phyloP scores from a whole-genome alignment of 768 basidiomycete species.

The Pleurotus tuber-regium region DNA sequence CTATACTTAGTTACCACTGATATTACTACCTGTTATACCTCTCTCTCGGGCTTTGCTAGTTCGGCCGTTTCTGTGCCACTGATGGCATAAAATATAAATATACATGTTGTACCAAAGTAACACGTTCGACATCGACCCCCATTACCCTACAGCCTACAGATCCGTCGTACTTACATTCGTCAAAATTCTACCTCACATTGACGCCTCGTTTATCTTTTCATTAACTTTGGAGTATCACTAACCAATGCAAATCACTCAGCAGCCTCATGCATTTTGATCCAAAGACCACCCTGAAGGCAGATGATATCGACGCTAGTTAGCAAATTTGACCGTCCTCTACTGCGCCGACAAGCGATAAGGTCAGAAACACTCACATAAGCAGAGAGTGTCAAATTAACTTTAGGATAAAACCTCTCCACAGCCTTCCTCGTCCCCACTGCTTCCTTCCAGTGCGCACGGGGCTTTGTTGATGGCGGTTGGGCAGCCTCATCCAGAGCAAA shows the following conservation, averaged over 20 bases:
- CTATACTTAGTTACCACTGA: too few species aligned
- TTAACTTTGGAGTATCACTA: background rate
- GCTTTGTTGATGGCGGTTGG: slow-evolving; percentile 40
- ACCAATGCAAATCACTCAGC: slow-evolving; percentile 3
- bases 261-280: slow-evolving; percentile 47
- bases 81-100: too few species aligned
- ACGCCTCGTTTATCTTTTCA: too few species aligned
- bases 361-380: slow-evolving; percentile 31
- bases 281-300: slow-evolving; percentile 45
- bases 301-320: background rate
- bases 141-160: background rate
- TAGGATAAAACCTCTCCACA: slow-evolving; percentile 49
- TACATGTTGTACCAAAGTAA: background rate
- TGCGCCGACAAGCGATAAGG: background rate
- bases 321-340: too few species aligned
- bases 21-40: too few species aligned
- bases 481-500: slow-evolving; percentile 46
- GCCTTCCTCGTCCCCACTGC: slow-evolving; percentile 42
- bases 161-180: background rate
- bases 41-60: too few species aligned
- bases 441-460: slow-evolving; percentile 45
- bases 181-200: too few species aligned
- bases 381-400: slow-evolving; percentile 56
- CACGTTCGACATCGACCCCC: background rate
- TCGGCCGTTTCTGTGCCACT: too few species aligned